Base-by-base conservation (phyloP, 2,329 filamentous ascomycete genomes). In the Paecilomyces variotii region DNA sequence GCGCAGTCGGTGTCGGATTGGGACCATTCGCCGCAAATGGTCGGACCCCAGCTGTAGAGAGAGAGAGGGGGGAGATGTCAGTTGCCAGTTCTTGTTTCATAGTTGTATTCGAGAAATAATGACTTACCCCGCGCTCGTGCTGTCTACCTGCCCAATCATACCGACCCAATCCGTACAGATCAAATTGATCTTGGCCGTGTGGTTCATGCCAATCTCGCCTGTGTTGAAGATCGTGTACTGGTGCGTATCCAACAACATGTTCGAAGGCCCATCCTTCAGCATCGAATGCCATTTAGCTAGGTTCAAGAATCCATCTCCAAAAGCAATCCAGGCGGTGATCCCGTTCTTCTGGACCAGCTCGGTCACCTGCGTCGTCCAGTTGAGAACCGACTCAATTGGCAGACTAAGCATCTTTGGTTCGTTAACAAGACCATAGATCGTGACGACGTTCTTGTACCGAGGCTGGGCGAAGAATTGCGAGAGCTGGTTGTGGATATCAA, bases 151-250 rank as follows among this genome's bases (percentile, higher is more conserved):
- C 61, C 84, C 71, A 12, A 91, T 84, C 79, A 97, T 91, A 66
- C 87, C 72, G 2, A 89, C 88, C 94, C 94, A 99, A 57, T 86
- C 91, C 19, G 82, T 78, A 77, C 94, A 99, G 3, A 93, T 91
- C 70, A 96, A 95, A 60, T 88, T 80, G 59, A 97, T 82, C 77
- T 97, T 97, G 64, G 87, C 82, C 57, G 87, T 82, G 77, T 97
- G 94, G 58, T 87, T 87, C 69, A 88, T 87, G 54, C 85, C 83
- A 69, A 99, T 88, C 74, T 96, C 90, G 64, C 88, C 86, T 45
- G 85, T 84, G 80, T 99, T 97, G 82, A 99, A 99, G 74, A 97
- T 97, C 69, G 96, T 90, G 74, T 99, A 99, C 74, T 97, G 93
- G 76, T 99, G 94, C 39, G 95, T 94, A 75, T 99, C 94, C n/a